Conservation (phyloP, 2,329 filamentous ascomycete genomes). For the Capronia americana region DNA sequence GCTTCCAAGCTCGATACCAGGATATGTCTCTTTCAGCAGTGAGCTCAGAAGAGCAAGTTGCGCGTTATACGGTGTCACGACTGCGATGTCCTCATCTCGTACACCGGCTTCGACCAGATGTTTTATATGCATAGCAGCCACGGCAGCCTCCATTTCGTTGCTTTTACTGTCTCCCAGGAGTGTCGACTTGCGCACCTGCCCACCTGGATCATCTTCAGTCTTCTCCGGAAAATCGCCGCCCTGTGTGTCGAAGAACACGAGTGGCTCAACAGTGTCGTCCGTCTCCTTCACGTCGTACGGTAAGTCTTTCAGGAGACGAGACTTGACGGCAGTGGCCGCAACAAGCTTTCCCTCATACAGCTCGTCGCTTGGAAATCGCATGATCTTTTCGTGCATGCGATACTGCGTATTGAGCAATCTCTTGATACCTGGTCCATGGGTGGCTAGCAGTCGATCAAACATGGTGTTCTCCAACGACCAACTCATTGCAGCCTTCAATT, state of each 20-base stretch:
- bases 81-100: constrained; percentile 81
- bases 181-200: constrained; percentile 55
- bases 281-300: constrained; percentile 77
- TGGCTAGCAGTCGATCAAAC: constrained; percentile 82
- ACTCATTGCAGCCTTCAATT: constrained; percentile 50
- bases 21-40: constrained; percentile 78
- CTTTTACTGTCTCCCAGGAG: constrained; percentile 79
- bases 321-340: constrained; percentile 79
- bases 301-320: constrained; percentile 75
- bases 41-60: constrained; percentile 80
- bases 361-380: constrained; percentile 89
- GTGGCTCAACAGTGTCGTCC: constrained; percentile 84
- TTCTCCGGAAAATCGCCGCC: constrained; percentile 89
- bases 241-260: constrained; percentile 96
- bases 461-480: constrained; percentile 83
- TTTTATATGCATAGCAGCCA: constrained; percentile 79
- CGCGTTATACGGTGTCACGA: constrained; percentile 96
- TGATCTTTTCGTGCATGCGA: constrained; percentile 95
- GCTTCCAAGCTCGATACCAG: constrained; percentile 90
- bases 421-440: constrained; percentile 86
- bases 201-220: constrained; percentile 72
- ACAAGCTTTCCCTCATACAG: constrained; percentile 83
- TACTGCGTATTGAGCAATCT: constrained; percentile 97
- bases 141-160: constrained; percentile 85
- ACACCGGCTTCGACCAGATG: constrained; percentile 81